Conservation (phyloP, 768 basidiomycete genomes). For the Calocybe gangraenosa region DNA sequence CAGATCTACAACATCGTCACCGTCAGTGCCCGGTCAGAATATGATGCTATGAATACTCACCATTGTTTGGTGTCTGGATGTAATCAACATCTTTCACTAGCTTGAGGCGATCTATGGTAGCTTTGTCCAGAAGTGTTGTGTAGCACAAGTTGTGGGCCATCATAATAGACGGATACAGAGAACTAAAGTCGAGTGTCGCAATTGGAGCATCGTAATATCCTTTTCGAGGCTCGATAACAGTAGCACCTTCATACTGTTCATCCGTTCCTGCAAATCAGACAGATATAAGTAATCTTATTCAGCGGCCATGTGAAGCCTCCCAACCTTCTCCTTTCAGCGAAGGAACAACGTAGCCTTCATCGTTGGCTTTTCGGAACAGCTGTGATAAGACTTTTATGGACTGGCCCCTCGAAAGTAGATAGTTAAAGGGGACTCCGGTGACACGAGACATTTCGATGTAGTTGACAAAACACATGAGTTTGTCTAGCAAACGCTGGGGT, state of each 20-base stretch:
- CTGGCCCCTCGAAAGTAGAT: conserved; percentile 87
- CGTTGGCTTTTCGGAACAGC: conserved; percentile 88
- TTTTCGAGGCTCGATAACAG: conserved; percentile 94
- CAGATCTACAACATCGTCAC: conserved; percentile 51
- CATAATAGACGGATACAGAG: conserved; percentile 99
- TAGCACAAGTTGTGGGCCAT: conserved; percentile 99
- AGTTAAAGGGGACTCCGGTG: conserved; percentile 99
- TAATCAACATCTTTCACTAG: conserved; percentile 88
- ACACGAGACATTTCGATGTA: conserved; percentile 99
- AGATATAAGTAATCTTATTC: neutral
- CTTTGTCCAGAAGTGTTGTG: conserved; percentile 86
- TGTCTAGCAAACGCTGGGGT: conserved; percentile 93
- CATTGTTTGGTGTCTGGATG: conserved; percentile 92
- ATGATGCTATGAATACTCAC: conserved; percentile 32
- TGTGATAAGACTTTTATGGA: conserved; percentile 99
- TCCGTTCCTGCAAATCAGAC: conserved; percentile 59
- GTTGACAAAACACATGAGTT: conserved; percentile 98
- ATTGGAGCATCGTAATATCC: conserved; percentile 97
- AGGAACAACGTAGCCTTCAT: conserved; percentile 88
- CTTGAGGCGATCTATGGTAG: conserved; percentile 69
- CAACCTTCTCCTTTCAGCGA: conserved; percentile 80
- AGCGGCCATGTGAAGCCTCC: neutral
- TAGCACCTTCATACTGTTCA: conserved; percentile 98
- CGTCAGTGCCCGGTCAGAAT: neutral
- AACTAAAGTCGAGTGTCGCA: conserved; percentile 97